Base-by-base conservation (phyloP, 441 rosid species). In the Brassica hybrid region DNA sequence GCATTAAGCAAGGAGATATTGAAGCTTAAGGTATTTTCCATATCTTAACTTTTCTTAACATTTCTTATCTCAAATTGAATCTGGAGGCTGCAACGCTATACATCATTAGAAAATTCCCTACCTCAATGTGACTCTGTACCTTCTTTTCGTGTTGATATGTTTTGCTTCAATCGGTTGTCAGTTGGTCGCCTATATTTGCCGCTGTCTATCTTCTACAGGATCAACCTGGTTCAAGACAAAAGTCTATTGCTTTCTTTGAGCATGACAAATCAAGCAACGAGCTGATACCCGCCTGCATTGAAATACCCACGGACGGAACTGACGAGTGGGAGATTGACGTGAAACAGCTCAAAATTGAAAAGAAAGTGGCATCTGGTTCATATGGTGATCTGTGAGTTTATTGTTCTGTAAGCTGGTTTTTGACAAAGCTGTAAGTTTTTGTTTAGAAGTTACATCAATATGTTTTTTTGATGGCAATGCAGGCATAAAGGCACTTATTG, bases 261-360 rank as follows among this genome's bases (percentile, higher is more conserved):
- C 86, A 79, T 70, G 83, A 78, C 69, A 85, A 80, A 82, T 69
- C 79, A 67, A 83, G 75, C 76, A 62, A 72, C 58, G 86, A 83
- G 82, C 80, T 84, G 66, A 77, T 85, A 74, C 91, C 88, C 21
- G 84, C 82, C 74, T 85, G 86, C 85, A 82, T 95, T 73, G 88
- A 91, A 85, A 91, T 95, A 82, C 98, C 99, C 41, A 79, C 86
- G 3, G 98, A 93, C 85, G 98, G 91, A 72, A 88, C 87, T 79
- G 97, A 93, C 83, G 98, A 89, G 75, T 93, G 99, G 98, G 99
- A 93, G 87, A 90, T 91, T 79, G 94, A 90, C 82, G 43, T 84
- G 66, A 84, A 72, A 67, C 98, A 88, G 75, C 87, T 95, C 76
- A 88, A 85, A 82, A 65, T 88, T 69, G 94, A 82, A 78, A 87